Base-by-base conservation (phyloP, 2,329 filamentous ascomycete genomes). In the Monascus ruber region DNA sequence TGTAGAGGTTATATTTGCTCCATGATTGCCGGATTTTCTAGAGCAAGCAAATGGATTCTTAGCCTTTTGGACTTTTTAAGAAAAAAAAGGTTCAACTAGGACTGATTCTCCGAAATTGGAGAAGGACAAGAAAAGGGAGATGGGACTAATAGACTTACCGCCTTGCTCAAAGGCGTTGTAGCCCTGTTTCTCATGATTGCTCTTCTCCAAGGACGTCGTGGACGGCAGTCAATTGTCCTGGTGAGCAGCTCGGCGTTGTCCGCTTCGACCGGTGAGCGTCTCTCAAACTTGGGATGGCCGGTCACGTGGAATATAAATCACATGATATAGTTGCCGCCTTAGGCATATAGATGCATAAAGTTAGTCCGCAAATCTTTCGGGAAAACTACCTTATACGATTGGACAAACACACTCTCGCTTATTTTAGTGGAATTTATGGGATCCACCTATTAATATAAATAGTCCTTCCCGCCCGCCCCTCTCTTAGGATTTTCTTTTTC, bases 1-100 rank as follows among this genome's bases (percentile, higher is more conserved):
- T 95, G 77, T 85, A 98, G 47, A 98, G 74, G 60, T 94, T 94
- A 73, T 86, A 87, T 70, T 94, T 94, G 72, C 86, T 94, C 91
- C 89, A 95, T 71, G 87, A 86, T 71, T 91, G 85, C 55, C 89
- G 83, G 63, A 94, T 63, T 83, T 86, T 93, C 88, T 96, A 59
- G 39, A 41, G 8, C 31, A 35, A 29, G 28, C 38, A 35, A 38
- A 29, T 17, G 17, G 17, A 17, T 17, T 17, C 17, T 17, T 17
- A 17, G 17, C 17, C 17, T 17, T 17, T 17, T 17, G 17, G 17
- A 17, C 17, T 17, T 17, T 17, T 17, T 17, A 17, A 17, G 17
- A 17, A 17, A 17, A 17, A 17, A 17, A 17, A 17, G 17, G 17
- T 17, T 17, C 17, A 17, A 17, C 17, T 17, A 17, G 17, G 17